Conservation (phyloP, 441 rosid species). For the Populus tomentosa region DNA sequence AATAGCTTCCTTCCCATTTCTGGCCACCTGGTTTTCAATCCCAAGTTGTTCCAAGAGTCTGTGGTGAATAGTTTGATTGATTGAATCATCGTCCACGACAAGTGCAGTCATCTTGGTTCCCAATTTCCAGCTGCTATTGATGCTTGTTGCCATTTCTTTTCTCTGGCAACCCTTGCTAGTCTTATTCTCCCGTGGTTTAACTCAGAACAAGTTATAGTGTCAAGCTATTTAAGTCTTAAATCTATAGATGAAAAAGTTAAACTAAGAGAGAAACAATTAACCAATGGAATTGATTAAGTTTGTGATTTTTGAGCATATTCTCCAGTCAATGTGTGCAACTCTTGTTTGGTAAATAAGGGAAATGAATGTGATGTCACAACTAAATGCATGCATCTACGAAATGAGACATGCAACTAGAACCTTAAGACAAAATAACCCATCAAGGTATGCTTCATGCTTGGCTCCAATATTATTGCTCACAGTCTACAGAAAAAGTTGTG, state of each 20-base stretch:
- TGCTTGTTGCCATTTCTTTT: neutral
- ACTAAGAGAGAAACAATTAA: neutral
- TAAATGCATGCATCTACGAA: conserved; percentile 12
- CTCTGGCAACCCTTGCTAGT: neutral
- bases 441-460: neutral
- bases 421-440: neutral
- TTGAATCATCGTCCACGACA: conserved; percentile 58
- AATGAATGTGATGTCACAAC: conserved; percentile 13
- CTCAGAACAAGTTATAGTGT: neutral
- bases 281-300: conserved; percentile 1
- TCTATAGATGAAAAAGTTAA: neutral
- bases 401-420: neutral
- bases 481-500: neutral
- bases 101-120: conserved; percentile 41
- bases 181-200: neutral
- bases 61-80: conserved; percentile 45
- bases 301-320: neutral
- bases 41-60: conserved; percentile 44
- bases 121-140: neutral
- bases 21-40: conserved; percentile 41
- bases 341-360: conserved; percentile 10
- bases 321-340: conserved; percentile 8
- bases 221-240: neutral
- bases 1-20: conserved; percentile 72
- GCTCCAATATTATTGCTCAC: neutral